Base-by-base conservation (phyloP, 1,284 basidiomycete species). In the Ustilago sp. region DNA sequence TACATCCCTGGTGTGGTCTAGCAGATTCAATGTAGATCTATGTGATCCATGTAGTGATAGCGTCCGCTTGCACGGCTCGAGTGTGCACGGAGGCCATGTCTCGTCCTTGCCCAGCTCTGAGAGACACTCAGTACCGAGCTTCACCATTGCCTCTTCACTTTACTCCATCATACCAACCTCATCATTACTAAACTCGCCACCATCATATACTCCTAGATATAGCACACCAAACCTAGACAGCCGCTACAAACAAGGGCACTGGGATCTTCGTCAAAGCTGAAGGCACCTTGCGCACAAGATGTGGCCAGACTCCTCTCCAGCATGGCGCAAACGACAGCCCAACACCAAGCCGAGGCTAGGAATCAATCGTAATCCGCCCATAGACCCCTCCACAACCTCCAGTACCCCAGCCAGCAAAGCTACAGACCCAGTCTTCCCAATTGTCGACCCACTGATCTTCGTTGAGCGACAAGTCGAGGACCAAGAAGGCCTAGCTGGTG, bases 241-340 rank as follows among this genome's bases (percentile, higher is more conserved):
- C n/a, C 41, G 3, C 15, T 17, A 17, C 3, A 11, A 17, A 31
- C 45, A 19, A 31, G 13, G 15, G 12, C 17, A 28, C 23, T 8
- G 11, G 4, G 11, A 31, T 28, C 23, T 12, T 13, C 17, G 28
- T 13, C 48, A 50, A 32, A 12, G 31, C 31, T 32, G 48, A 50
- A 50, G 28, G 13, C 48, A 32, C 23, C 8, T 23, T 15, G 19
- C 8, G 9, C 28, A 50, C 28, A 51, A 2, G 7, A 70, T 71
- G 63, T 71, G 68, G 68, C 59, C 68, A 31, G 68, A 59, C 23
- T 41, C 63, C 15, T 71, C 68, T 32, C 50, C 55, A 32, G 62
- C 55, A 51, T 71, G 68, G 68, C 68, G 63, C 19, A 66, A 66
- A 28, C 69, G 69, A 19, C 55, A 62, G 43, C 63, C 59, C 2